Base-by-base conservation (phyloP, 169 alveolate genomes). In the Plasmodium vinckei region DNA sequence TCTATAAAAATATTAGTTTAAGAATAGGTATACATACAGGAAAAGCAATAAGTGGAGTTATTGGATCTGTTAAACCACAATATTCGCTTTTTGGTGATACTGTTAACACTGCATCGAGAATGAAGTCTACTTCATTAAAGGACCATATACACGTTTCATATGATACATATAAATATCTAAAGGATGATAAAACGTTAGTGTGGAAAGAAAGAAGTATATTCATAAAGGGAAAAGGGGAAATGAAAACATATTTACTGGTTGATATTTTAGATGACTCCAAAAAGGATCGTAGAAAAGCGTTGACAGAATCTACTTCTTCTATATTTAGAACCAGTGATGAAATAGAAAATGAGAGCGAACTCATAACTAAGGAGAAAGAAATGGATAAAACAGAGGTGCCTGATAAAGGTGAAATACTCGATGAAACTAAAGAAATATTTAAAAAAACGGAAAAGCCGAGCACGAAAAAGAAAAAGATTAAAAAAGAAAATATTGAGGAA, bases 31-130 rank as follows among this genome's bases (percentile, higher is more conserved):
- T 97, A 64, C 98, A 98, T 89, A 96, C 97, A 65, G 99, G 99
- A 23, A 94, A 96, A 25, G 99, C 98, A 0, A 96, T 98, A 65
- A 96, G 99, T 1, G 99, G 99, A 3, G 99, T 98, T 46, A 98
- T 98, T 13, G 99, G 99, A n/a, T 96, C 98, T 33, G 98, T 96
- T 73, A 98, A 98, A 87, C 99, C 99, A 6, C 98, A 98, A 91
- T 98, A 97, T 92, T 97, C 99, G 17, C 95, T 98, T 42, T 97
- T 98, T 79, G 99, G 99, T 9, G 99, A 98, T 92, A 97, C 99
- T 15, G 99, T 98, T n/a, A 98, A 98, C 88, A 98, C 99, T 10
- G 98, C 99, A 15, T 94, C 98, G 23, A 95, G 99, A 89, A 97
- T 98, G 97, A 92, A 94, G 42, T 87, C 94, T 27, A 94, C 96